Evolutionary conservation across 2,329 filamentous ascomycete species (phyloP), one percentile per base, ranked within the genome.

Genomic region (Diaporthe nobilis): DNA sequence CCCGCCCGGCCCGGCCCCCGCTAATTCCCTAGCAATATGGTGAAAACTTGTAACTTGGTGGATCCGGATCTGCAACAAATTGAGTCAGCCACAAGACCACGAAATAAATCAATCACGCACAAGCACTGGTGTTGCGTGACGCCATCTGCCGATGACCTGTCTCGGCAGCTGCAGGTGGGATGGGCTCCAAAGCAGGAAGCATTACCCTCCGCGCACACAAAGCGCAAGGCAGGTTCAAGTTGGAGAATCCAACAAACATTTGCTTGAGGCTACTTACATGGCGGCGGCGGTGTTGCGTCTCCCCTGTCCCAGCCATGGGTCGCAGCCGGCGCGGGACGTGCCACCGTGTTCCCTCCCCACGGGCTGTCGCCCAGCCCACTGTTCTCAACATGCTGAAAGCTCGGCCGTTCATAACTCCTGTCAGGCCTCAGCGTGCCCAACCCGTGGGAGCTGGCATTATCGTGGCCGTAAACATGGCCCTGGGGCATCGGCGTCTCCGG

Each of bases 221-320:
- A 39, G 12, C 12, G 4, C 37, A 39, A 13, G 12, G 37, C 3
- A 15, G 10, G 12, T 12, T 15, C 37, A 39, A 39, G 37, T 39
- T 4, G 2, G 12, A 39, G 37, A 39, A 13, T 13, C 12, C 6
- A 31, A 25, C 1, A 22, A 12, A 20, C 10, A 28, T 17, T 13
- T 8, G 12, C 9, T 8, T 1, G 22, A 3, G 22, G 25, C 17
- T 49, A 25, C 61, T 67, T 67, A 67, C 61, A 67, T 8, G 61
- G 61, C 7, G 61, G 61, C 6, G 61, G 61, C 3, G 58, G 37
- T 13, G 55, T 3, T 13, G 10, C 28, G 1, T 58, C 39, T 34
- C 3, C 1, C 25, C 4, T 2, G 8, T 49, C 28, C 3, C 17
- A 0, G 12, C 1, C 5, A 34, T 17, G 10, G 6, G 25, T 34